phyloP scores from a whole-genome alignment of 2,329 filamentous ascomycete species.

The Aureobasidium lini region DNA sequence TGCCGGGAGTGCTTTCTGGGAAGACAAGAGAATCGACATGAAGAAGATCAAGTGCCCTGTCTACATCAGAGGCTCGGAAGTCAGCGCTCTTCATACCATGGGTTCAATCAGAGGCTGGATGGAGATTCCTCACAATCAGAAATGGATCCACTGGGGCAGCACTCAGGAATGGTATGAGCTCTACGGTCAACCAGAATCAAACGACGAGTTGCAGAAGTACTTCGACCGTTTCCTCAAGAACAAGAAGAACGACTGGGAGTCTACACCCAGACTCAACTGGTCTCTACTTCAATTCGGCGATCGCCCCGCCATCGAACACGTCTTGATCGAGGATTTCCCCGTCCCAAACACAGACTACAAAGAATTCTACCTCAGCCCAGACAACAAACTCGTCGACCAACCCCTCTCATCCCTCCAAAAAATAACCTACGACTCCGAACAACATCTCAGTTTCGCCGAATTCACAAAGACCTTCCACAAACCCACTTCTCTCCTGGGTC shows the following conservation, averaged over 20 bases:
- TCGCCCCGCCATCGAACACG: conserved; percentile 23
- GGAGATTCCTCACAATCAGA: conserved; percentile 31
- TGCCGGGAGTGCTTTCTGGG: conserved; percentile 12
- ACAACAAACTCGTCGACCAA: neutral
- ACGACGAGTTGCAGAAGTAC: conserved; percentile 35
- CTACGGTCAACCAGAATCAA: conserved; percentile 28
- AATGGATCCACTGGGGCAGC: conserved; percentile 36
- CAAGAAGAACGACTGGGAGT: conserved; percentile 39
- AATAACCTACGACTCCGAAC: conserved; percentile 28
- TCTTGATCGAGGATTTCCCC: conserved; percentile 27
- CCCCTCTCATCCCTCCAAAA: neutral
- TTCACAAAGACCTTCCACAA: conserved; percentile 35
- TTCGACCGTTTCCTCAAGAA: conserved; percentile 41
- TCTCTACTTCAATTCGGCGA: conserved; percentile 32
- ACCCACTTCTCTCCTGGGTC: conserved; percentile 33
- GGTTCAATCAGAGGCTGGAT: conserved; percentile 29
- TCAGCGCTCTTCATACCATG: conserved; percentile 18
- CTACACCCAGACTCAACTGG: conserved; percentile 34
- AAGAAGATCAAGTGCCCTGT: conserved; percentile 20
- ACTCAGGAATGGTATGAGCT: conserved; percentile 42
- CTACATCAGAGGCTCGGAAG: conserved; percentile 19
- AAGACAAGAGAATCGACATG: conserved; percentile 20
- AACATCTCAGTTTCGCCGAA: neutral
- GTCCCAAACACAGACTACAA: neutral
- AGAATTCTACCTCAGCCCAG: neutral